Conservation (phyloP, 768 basidiomycete genomes). For the Boletellus emodensis region DNA sequence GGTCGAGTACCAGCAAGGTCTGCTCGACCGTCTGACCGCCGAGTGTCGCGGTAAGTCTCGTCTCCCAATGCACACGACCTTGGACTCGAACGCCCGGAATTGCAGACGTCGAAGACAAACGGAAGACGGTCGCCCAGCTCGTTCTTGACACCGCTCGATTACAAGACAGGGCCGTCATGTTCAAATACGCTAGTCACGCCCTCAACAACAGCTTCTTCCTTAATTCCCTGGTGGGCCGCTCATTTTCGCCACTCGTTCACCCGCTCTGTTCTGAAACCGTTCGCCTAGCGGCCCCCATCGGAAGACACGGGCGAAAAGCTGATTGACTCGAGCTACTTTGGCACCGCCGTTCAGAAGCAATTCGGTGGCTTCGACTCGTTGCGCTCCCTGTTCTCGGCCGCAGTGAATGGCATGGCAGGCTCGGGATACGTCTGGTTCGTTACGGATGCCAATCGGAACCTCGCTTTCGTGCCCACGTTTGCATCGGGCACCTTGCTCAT, state of each 20-base stretch:
- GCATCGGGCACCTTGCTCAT: constrained; percentile 87
- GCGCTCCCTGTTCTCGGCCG: constrained; percentile 72
- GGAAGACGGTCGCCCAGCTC: constrained; percentile 62
- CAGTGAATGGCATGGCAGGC: constrained; percentile 72
- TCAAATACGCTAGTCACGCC: constrained; percentile 89
- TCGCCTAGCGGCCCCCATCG: constrained; percentile 33
- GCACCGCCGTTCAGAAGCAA: constrained; percentile 30
- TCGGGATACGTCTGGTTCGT: constrained; percentile 90
- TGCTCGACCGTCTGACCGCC: constrained; percentile 73
- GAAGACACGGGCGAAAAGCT: constrained; percentile 16
- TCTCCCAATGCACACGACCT: neutral
- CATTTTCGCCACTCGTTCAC: neutral
- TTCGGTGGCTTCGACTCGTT: constrained; percentile 66
- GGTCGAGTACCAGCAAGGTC: constrained; percentile 82
- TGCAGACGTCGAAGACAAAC: constrained; percentile 53
- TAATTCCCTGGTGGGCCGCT: constrained; percentile 65
- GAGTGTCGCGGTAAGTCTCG: constrained; percentile 60
- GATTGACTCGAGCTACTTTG: constrained; percentile 16
- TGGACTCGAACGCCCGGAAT: neutral
- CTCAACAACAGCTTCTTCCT: constrained; percentile 97
- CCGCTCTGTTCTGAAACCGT: neutral
- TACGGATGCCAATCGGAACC: constrained; percentile 53
- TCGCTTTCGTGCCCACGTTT: constrained; percentile 81
- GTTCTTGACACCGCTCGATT: constrained; percentile 62
- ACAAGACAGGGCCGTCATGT: constrained; percentile 61